Conservation (phyloP, 106 monocot species). For the Iris macrosiphon region DNA sequence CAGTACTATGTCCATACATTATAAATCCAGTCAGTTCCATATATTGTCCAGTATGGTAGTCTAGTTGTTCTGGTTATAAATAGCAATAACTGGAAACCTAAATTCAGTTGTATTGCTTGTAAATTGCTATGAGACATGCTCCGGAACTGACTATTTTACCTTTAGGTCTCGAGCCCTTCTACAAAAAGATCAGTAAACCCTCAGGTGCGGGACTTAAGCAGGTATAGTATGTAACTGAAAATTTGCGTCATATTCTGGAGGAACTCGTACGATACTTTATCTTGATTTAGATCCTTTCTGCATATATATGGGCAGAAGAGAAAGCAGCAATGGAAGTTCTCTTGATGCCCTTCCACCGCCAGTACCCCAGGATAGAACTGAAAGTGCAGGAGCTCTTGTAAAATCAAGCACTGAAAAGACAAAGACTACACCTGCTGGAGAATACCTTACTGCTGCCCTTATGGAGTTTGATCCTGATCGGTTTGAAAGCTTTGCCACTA, state of each 20-base stretch:
- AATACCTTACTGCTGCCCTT: conserved; percentile 85
- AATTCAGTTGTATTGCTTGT: too few relatives aligned
- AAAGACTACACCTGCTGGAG: conserved; percentile 97
- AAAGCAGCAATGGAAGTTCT: conserved; percentile 32
- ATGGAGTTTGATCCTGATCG: conserved; percentile 95
- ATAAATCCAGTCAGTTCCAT: too few relatives aligned
- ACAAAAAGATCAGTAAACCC: conserved; percentile 21
- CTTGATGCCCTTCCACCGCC: conserved; percentile 31
- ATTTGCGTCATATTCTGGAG: neutral
- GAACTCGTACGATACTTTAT: neutral
- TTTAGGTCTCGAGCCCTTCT: conserved; percentile 75
- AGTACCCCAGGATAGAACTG: conserved; percentile 30
- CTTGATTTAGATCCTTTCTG: neutral
- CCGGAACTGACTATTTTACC: conserved; percentile 8
- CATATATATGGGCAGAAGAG: conserved; percentile 32
- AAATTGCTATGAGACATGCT: too few relatives aligned
- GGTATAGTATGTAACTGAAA: conserved; percentile 31
- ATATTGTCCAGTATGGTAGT: too few relatives aligned
- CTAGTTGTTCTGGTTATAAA: too few relatives aligned
- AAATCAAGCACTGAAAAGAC: conserved; percentile 67
- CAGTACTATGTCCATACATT: too few relatives aligned
- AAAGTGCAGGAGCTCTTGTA: conserved; percentile 60
- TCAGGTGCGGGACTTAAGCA: conserved; percentile 39
- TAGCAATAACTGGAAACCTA: too few relatives aligned
- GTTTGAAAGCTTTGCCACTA: conserved; percentile 81